Base-by-base conservation (phyloP, 2,329 filamentous ascomycete genomes). In the Fusarium devonianum region DNA sequence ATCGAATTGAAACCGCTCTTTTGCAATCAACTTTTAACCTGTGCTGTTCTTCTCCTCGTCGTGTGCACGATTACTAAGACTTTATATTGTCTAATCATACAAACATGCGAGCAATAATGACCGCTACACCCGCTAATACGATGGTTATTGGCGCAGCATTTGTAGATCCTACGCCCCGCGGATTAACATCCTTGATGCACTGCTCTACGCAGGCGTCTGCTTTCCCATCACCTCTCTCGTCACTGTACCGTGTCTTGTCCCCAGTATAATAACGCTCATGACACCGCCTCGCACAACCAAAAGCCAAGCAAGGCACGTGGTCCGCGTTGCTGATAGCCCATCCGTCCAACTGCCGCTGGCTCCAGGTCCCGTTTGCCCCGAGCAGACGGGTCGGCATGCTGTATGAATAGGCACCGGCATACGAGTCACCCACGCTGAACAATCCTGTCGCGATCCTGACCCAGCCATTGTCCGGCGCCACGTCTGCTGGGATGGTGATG, bases 401-500 rank as follows among this genome's bases (percentile, higher is more conserved):
- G 40, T 64, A 64, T 1, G 50, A 62, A 22, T 42, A 64, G 5
- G 58, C 61, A 14, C 53, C 52, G 5, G 44, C 61, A 5, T 14
- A 37, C 3, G 34, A n/a, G 4, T 41, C n/a, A 0, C 56, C 43
- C n/a, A 44, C 64, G 16, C 42, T 52, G 13, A 54, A 18, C 2
- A 64, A 51, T 1, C 38, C 35, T 2, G 59, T 54, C 9, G 61
- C 63, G 19, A 64, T 43, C 13, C 14, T 17, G 5, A 55, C 42
- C 8, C 39, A 35, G n/a, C 58, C 30, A 6, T 60, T 50, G 14
- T 64, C 32, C 4, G 61, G 61, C 6, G 51, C 53, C 14, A 53
- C 61, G 19, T 64, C 61, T 19, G 58, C 48, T 9, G 61, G 61
- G 23, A 64, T 58, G 7, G 56, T 63, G n/a, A 64, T 51, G 39